Evolutionary conservation across 805 yeast genomes (phyloP).

Genomic region (Wickerhamiella occidentalis): DNA sequence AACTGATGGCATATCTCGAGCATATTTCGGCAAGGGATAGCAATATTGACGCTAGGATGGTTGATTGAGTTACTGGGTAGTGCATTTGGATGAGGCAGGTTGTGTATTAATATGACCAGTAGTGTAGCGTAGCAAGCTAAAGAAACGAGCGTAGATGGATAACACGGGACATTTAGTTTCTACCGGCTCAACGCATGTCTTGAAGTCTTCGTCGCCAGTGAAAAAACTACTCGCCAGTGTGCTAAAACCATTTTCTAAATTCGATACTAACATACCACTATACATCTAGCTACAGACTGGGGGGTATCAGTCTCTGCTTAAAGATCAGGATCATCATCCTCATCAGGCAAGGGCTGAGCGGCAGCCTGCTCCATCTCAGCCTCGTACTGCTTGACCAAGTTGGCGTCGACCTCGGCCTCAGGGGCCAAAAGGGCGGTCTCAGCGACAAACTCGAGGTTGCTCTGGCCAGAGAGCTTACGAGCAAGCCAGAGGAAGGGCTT

Average conservation of each 20-base stretch:
- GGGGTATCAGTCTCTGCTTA: slow-evolving; percentile 30
- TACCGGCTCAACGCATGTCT: no score
- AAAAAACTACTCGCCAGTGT: no score
- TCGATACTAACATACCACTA: slow-evolving; percentile 1
- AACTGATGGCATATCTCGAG: not conserved
- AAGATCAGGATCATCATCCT: slow-evolving; percentile 93
- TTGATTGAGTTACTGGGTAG: not conserved
- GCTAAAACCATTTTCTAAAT: not conserved
- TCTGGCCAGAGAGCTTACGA: slow-evolving; percentile 96
- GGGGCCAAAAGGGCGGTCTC: slow-evolving; percentile 99
- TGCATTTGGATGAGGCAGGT: slow-evolving; percentile 1
- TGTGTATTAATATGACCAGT: no score
- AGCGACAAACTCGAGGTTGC: slow-evolving; percentile 95
- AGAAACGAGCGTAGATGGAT: no score
- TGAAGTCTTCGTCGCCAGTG: no score
- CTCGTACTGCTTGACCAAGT: slow-evolving; percentile 95
- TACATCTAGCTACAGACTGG: not conserved
- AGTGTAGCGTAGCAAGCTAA: no score
- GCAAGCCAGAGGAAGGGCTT: slow-evolving; percentile 99
- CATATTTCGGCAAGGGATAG: not conserved
- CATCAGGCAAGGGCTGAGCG: slow-evolving; percentile 99
- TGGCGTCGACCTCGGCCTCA: slow-evolving; percentile 94
- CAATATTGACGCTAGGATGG: not conserved
- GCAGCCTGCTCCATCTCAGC: slow-evolving; percentile 99
- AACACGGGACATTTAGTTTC: no score